A percentile compares a stretch with the other conserved stretches of the same genome.
Conservation (phyloP, 2,329 filamentous ascomycete genomes). For the Nigrospora oryzae region DNA sequence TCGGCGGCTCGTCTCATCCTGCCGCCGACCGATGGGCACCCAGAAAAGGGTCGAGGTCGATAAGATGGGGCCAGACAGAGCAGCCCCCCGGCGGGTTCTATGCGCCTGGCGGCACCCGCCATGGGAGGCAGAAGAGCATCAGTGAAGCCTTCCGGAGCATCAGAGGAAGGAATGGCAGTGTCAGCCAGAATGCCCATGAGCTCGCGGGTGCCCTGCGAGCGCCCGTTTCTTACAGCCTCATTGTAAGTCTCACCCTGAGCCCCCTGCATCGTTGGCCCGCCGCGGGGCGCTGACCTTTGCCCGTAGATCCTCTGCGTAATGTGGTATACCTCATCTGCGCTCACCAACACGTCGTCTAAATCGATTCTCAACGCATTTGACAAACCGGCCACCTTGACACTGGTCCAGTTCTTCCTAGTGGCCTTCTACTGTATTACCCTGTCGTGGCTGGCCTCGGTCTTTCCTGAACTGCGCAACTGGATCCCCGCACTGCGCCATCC, state of each 20-base stretch:
- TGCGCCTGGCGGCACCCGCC: slow-evolving; percentile 34
- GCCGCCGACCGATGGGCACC: slow-evolving; percentile 22
- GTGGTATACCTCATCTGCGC: slow-evolving; percentile 92
- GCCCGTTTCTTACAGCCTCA: slow-evolving; percentile 77
- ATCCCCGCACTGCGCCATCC: slow-evolving; percentile 78
- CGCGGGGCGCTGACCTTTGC: slow-evolving; percentile 12
- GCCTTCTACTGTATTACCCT: slow-evolving; percentile 78
- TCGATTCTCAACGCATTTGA: slow-evolving; percentile 88
- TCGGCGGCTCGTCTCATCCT: slow-evolving; percentile 18
- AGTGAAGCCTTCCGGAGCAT: slow-evolving; percentile 82
- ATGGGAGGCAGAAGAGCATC: slow-evolving; percentile 76
- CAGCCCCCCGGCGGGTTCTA: slow-evolving; percentile 15
- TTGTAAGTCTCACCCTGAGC: slow-evolving; percentile 49
- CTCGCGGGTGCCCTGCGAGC: slow-evolving; percentile 85
- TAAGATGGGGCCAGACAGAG: slow-evolving; percentile 17
- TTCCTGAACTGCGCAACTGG: slow-evolving; percentile 60
- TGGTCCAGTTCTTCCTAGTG: slow-evolving; percentile 91
- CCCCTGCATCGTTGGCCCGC: slow-evolving; percentile 1
- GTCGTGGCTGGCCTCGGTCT: slow-evolving; percentile 64
- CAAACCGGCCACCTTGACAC: slow-evolving; percentile 83
- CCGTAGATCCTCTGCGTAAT: slow-evolving; percentile 70
- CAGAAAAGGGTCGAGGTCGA: slow-evolving; percentile 16
- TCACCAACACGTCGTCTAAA: slow-evolving; percentile 97
- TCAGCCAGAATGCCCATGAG: slow-evolving; percentile 89
- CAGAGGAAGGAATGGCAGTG: slow-evolving; percentile 70